Percentiles rank a stretch among this genome's conserved stretches.
Conservation (phyloP, 2,329 filamentous ascomycete species). For the Fusarium heterosporum region DNA sequence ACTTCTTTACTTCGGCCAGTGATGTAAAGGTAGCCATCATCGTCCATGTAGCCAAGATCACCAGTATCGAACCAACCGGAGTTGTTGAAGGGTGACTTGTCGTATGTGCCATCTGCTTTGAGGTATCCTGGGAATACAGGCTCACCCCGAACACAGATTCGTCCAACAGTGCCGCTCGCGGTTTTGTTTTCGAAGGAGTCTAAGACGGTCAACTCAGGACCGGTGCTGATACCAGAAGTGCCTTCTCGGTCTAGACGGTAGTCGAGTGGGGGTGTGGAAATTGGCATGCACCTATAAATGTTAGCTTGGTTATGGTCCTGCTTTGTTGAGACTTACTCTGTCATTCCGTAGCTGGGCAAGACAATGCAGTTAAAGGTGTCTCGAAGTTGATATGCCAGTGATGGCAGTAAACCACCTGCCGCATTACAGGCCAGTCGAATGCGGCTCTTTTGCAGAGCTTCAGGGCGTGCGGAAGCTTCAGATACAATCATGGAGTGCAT, state of each 20-base stretch:
- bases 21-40: conserved; percentile 15
- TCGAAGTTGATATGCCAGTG: conserved; percentile 10
- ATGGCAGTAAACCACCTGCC: background rate
- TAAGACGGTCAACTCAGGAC: conserved; percentile 9
- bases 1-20: conserved; percentile 19
- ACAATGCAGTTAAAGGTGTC: conserved; percentile 1
- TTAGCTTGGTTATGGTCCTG: fast-evolving
- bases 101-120: background rate
- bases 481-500: conserved; percentile 17
- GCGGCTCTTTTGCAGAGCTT: background rate
- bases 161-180: background rate
- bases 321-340: conserved; percentile 1
- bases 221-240: conserved; percentile 19
- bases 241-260: conserved; percentile 10
- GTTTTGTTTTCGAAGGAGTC: background rate
- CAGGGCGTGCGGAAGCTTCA: conserved; percentile 1
- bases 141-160: conserved; percentile 14
- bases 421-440: conserved; percentile 14
- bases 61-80: conserved; percentile 9
- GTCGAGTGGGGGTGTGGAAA: conserved; percentile 1
- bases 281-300: background rate
- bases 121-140: conserved; percentile 12
- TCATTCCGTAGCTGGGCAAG: conserved; percentile 21
- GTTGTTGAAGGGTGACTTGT: background rate
- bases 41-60: conserved; percentile 12